Conservation (phyloP, 106 monocot genomes). For the Chionographis japonica region DNA sequence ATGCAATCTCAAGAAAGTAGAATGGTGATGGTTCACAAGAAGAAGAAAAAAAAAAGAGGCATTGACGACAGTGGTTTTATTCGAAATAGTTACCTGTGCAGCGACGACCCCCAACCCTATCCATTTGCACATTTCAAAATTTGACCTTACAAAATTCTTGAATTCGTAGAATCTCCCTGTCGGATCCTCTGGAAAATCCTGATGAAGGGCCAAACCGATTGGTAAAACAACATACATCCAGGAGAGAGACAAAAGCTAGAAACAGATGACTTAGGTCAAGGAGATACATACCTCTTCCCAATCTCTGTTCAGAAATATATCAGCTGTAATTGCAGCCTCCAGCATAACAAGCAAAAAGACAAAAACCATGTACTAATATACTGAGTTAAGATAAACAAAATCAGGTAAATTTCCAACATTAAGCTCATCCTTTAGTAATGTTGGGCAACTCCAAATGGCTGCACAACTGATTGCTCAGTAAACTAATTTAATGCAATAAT, state of each 20-base stretch:
- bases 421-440: background rate
- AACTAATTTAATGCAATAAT: too few species aligned
- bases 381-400: conserved; percentile 30
- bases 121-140: conserved; percentile 71
- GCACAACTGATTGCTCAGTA: too few species aligned
- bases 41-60: background rate
- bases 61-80: background rate
- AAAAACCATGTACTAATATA: conserved; percentile 49
- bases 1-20: background rate
- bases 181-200: conserved; percentile 67
- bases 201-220: conserved; percentile 2
- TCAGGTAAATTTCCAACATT: background rate
- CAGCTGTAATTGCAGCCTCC: conserved; percentile 59
- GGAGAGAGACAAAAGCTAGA: background rate
- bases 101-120: conserved; percentile 47
- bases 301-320: conserved; percentile 54
- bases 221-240: background rate
- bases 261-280: background rate
- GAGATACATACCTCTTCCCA: conserved; percentile 65
- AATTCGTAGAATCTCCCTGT: conserved; percentile 60
- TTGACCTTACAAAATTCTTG: conserved; percentile 55
- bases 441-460: background rate
- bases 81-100: conserved; percentile 44
- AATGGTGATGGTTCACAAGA: background rate
- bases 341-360: conserved; percentile 43